Conservation (phyloP, 768 basidiomycete species). For the Pleurotus sapidus region DNA sequence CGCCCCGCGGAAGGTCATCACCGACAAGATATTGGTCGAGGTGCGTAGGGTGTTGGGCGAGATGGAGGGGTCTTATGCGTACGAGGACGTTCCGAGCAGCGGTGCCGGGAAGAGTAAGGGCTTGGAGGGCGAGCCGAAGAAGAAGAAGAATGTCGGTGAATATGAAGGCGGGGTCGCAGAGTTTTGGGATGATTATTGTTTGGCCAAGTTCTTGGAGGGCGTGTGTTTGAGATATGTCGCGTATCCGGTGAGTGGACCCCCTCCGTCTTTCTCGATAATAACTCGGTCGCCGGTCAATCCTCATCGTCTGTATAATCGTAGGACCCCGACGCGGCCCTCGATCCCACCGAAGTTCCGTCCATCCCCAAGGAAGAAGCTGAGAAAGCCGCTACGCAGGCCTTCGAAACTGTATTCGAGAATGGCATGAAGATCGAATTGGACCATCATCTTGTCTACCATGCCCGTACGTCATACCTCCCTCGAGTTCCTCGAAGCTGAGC, state of each 20-base stretch:
- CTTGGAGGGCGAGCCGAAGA: slow-evolving; percentile 14
- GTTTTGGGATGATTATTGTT: slow-evolving; percentile 86
- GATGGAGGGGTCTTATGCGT: slow-evolving; percentile 27
- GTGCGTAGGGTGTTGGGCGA: slow-evolving; percentile 46
- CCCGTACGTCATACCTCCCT: slow-evolving; percentile 55
- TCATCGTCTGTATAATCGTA: slow-evolving; percentile 16
- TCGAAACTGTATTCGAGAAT: slow-evolving; percentile 65
- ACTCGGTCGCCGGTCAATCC: not conserved
- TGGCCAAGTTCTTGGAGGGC: slow-evolving; percentile 81
- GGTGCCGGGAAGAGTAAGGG: not conserved
- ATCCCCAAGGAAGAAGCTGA: slow-evolving; percentile 52
- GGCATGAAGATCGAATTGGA: slow-evolving; percentile 78
- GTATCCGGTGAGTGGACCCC: slow-evolving; percentile 67
- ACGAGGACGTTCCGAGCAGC: not conserved
- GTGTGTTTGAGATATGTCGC: slow-evolving; percentile 82
- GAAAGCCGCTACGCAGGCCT: slow-evolving; percentile 49
- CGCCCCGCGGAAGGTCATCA: slow-evolving; percentile 64
- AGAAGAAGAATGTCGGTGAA: slow-evolving; percentile 25
- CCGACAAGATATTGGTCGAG: slow-evolving; percentile 63
- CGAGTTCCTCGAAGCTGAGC: not conserved
- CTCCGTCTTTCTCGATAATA: not conserved
- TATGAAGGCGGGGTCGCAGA: slow-evolving; percentile 42
- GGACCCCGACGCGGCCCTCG: slow-evolving; percentile 62
- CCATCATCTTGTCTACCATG: slow-evolving; percentile 85
- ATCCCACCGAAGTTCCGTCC: slow-evolving; percentile 26